These are phyloP conservation scores for Aschersonia sp. DNA, from an alignment of 2,329 filamentous ascomycete species.

Conservation along the genomic window DNA sequence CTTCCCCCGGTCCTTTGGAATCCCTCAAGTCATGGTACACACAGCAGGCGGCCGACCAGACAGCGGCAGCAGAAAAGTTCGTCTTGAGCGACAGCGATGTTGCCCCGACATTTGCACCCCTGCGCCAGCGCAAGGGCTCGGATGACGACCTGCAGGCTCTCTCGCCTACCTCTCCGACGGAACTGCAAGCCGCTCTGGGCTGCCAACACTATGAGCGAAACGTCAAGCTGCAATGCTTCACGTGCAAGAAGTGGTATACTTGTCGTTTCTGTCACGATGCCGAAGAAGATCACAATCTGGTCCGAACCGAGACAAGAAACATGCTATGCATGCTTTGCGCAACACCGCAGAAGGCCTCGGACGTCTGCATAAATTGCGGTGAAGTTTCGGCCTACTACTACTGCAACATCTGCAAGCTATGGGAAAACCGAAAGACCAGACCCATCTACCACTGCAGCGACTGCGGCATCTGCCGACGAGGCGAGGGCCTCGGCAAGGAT, in stretches of 20 bases:
- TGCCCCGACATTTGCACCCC: slow-evolving; percentile 50
- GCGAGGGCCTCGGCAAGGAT: slow-evolving; percentile 84
- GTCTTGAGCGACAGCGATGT: slow-evolving; percentile 45
- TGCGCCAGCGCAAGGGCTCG: slow-evolving; percentile 30
- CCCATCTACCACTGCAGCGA: slow-evolving; percentile 93
- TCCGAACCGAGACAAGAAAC: slow-evolving; percentile 72
- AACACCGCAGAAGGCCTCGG: slow-evolving; percentile 67
- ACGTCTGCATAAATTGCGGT: slow-evolving; percentile 65
- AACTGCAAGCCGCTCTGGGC: slow-evolving; percentile 42
- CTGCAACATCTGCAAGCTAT: slow-evolving; percentile 87
- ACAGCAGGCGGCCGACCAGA: slow-evolving; percentile 20
- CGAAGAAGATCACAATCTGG: slow-evolving; percentile 61
- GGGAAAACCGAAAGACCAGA: slow-evolving; percentile 85
- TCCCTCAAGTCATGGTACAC: slow-evolving; percentile 46
- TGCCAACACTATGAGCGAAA: slow-evolving; percentile 92
- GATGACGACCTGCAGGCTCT: slow-evolving; percentile 23
- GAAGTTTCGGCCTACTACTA: slow-evolving; percentile 77
- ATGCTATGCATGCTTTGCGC: slow-evolving; percentile 97
- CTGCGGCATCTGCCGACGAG: slow-evolving; percentile 87
- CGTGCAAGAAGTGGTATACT: slow-evolving; percentile 84
- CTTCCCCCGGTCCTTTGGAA: slow-evolving; percentile 31
- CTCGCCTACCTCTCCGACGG: slow-evolving; percentile 8
- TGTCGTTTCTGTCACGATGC: slow-evolving; percentile 91
- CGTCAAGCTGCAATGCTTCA: slow-evolving; percentile 86
- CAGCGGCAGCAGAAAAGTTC: slow-evolving; percentile 26